Conservation (phyloP, 139 green algal species). For the Microglena sp. region DNA sequence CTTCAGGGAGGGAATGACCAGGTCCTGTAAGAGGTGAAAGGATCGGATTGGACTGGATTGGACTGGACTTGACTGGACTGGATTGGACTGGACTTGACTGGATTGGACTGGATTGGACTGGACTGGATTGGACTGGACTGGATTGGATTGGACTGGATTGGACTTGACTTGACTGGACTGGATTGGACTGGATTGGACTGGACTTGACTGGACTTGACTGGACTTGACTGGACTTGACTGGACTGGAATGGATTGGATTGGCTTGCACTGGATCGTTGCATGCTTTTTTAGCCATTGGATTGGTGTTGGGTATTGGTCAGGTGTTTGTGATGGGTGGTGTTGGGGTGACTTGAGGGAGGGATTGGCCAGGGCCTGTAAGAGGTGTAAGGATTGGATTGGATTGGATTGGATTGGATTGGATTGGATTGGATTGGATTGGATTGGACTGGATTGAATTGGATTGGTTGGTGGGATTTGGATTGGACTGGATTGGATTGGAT, state of each 20-base stretch:
- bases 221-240: too few species aligned
- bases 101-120: background rate
- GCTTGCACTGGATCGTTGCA: too few species aligned
- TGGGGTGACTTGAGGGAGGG: background rate
- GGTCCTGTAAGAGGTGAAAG: constrained; percentile 23
- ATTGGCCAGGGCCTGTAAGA: background rate
- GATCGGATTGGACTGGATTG: background rate
- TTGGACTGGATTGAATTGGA: constrained; percentile 14
- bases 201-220: too few species aligned
- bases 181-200: background rate
- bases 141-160: constrained; percentile 1
- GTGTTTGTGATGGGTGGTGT: background rate
- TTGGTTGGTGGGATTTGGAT: background rate
- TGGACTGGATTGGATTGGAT: too few species aligned
- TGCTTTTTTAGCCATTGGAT: too few species aligned
- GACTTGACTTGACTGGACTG: background rate
- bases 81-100: background rate
- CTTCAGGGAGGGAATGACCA: constrained; percentile 42
- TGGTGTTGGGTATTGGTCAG: too few species aligned
- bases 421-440: background rate
- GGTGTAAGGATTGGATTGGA: background rate
- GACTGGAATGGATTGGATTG: too few species aligned
- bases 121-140: background rate
- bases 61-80: background rate
- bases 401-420: background rate